Evolutionary conservation across 2,329 filamentous ascomycete species (phyloP).

Genomic region (Aureobasidium sp.): DNA sequence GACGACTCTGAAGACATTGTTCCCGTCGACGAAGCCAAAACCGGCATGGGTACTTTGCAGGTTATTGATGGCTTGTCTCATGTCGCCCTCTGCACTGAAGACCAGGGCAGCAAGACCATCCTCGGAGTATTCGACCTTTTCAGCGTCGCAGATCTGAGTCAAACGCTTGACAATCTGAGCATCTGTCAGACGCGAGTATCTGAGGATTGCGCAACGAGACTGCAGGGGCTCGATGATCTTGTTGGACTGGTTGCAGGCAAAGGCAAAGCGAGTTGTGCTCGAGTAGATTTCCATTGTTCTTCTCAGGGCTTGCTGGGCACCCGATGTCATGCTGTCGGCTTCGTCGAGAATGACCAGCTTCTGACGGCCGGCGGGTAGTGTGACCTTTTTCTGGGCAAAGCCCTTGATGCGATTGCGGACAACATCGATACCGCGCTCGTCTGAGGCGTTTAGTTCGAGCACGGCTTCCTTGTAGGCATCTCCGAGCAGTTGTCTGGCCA

Average conservation of each 20-base stretch:
- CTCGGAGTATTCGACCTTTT: slow-evolving; percentile 82
- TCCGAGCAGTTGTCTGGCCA: slow-evolving; percentile 83
- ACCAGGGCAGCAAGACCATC: slow-evolving; percentile 93
- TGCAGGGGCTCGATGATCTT: slow-evolving; percentile 99
- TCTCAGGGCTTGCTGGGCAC: slow-evolving; percentile 87
- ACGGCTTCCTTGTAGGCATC: slow-evolving; percentile 97
- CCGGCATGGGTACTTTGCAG: slow-evolving; percentile 86
- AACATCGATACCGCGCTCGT: slow-evolving; percentile 94
- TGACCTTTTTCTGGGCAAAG: slow-evolving; percentile 98
- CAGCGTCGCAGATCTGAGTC: slow-evolving; percentile 85
- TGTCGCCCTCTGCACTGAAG: slow-evolving; percentile 95
- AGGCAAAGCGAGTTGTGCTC: slow-evolving; percentile 90
- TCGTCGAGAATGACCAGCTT: slow-evolving; percentile 97
- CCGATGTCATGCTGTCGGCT: slow-evolving; percentile 93
- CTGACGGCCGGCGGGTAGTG: slow-evolving; percentile 77
- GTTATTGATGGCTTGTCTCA: slow-evolving; percentile 99
- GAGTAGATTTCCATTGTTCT: slow-evolving; percentile 99
- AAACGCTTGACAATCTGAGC: slow-evolving; percentile 84
- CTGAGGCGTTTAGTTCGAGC: slow-evolving; percentile 88
- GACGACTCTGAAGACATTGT: slow-evolving; percentile 97
- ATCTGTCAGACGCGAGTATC: slow-evolving; percentile 87
- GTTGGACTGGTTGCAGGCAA: slow-evolving; percentile 97
- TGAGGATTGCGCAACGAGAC: slow-evolving; percentile 88
- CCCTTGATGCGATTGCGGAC: slow-evolving; percentile 96
- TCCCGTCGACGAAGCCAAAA: slow-evolving; percentile 92